A percentile compares a stretch with the other conserved stretches of the same genome.
Conservation (phyloP, 2,329 filamentous ascomycete genomes). For the Fusarium tricinctum region DNA sequence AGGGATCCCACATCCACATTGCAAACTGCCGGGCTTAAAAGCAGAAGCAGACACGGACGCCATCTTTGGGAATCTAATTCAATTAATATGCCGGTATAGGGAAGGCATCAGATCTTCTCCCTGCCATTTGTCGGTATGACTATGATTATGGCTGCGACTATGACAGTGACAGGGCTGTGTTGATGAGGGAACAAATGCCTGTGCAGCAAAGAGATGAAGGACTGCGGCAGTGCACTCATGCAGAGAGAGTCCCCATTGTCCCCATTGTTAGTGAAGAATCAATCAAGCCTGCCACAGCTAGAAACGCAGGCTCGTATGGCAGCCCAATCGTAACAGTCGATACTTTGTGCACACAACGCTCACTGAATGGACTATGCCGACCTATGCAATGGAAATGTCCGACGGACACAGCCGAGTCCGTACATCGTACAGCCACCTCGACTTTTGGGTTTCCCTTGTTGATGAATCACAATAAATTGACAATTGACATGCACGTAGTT, state of each 20-base stretch:
- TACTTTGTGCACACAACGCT: not conserved
- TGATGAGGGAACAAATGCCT: slow-evolving; percentile 21
- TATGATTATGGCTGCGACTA: slow-evolving; percentile 30
- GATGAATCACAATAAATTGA: not conserved
- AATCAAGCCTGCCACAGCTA: not conserved
- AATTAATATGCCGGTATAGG: not conserved
- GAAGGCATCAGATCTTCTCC: slow-evolving; percentile 5
- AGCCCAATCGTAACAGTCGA: slow-evolving; percentile 20
- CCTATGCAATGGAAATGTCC: slow-evolving; percentile 18
- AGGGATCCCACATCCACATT: slow-evolving; percentile 34
- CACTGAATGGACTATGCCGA: too few relatives aligned
- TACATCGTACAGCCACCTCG: slow-evolving; percentile 40
- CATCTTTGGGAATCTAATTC: slow-evolving; percentile 4
- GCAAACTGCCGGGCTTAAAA: slow-evolving; percentile 30
- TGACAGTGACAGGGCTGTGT: slow-evolving; percentile 14
- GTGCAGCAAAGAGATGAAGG: slow-evolving; percentile 20
- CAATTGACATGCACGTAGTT: not conserved
- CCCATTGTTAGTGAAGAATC: slow-evolving; percentile 19
- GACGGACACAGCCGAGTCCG: slow-evolving; percentile 36
- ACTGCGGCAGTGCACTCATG: slow-evolving; percentile 32
- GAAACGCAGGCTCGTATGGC: not conserved
- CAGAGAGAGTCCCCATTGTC: slow-evolving; percentile 15
- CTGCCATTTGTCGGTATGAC: slow-evolving; percentile 21
- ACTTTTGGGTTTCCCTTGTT: not conserved
- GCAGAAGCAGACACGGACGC: slow-evolving; percentile 4